phyloP scores from a whole-genome alignment of 208 protist genomes.

The Trypanosomatidae sp. region DNA sequence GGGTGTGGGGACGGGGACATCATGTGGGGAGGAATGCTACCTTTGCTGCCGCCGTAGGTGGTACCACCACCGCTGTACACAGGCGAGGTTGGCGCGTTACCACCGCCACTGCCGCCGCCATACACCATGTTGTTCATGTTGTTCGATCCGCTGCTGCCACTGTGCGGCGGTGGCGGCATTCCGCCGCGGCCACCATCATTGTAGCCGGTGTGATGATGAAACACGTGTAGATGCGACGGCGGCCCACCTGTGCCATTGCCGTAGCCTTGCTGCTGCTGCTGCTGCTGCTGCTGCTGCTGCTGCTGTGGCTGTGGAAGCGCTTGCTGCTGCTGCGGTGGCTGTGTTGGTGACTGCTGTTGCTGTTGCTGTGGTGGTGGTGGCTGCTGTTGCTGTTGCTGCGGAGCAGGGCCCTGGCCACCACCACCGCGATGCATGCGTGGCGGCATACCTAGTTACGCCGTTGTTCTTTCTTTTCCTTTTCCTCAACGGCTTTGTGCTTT shows the following conservation, averaged over 20 bases:
- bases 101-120: conserved; percentile 13
- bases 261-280: conserved; percentile 26
- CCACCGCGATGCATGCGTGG: conserved; percentile 34
- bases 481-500: background rate
- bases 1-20: conserved; percentile 30
- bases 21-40: conserved; percentile 17
- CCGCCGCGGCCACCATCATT: conserved; percentile 31
- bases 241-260: conserved; percentile 23
- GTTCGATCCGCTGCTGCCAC: conserved; percentile 30
- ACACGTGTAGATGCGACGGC: conserved; percentile 31
- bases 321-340: conserved; percentile 11
- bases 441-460: conserved; percentile 17
- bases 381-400: conserved; percentile 27
- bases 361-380: conserved; percentile 6
- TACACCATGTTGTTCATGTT: conserved; percentile 34
- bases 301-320: conserved; percentile 15
- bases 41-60: conserved; percentile 22
- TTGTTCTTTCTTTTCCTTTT: background rate
- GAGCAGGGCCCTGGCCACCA: conserved; percentile 25
- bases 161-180: conserved; percentile 30
- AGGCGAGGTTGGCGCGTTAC: conserved; percentile 23
- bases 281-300: conserved; percentile 9
- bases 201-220: conserved; percentile 34
- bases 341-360: background rate
- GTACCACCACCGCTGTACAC: conserved; percentile 26